Conservation (phyloP, 768 basidiomycete genomes). For the Astraeus odoratus region DNA sequence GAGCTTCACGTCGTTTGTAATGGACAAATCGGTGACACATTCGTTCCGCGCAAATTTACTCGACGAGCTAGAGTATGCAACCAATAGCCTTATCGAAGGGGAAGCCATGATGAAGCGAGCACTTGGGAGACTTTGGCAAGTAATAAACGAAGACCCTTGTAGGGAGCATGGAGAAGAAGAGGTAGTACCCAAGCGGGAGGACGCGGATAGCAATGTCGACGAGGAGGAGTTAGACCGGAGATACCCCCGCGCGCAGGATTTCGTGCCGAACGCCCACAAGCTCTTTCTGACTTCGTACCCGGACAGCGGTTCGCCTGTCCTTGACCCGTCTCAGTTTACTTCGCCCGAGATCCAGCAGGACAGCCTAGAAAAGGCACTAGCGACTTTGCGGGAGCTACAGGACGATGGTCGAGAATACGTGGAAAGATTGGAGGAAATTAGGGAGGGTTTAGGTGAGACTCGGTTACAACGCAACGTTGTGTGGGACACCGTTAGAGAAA, state of each 20-base stretch:
- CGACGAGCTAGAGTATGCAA: slow-evolving; percentile 75
- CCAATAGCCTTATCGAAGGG: slow-evolving; percentile 79
- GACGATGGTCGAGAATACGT: slow-evolving; percentile 86
- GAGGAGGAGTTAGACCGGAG: slow-evolving; percentile 33
- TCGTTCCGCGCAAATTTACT: slow-evolving; percentile 74
- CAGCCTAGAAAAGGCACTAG: slow-evolving; percentile 67
- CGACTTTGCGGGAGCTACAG: slow-evolving; percentile 69
- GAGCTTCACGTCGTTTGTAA: slow-evolving; percentile 76
- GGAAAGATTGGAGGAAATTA: slow-evolving; percentile 76
- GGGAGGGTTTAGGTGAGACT: slow-evolving; percentile 73
- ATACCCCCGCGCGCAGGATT: slow-evolving; percentile 58
- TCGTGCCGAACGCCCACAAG: slow-evolving; percentile 59
- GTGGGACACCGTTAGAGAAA: slow-evolving; percentile 72
- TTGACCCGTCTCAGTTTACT: slow-evolving; percentile 58
- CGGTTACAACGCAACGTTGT: slow-evolving; percentile 63
- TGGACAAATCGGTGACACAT: slow-evolving; percentile 79
- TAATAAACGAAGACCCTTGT: slow-evolving; percentile 65
- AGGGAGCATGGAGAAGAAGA: slow-evolving; percentile 27
- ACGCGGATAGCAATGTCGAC: slow-evolving; percentile 49
- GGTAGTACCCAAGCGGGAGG: slow-evolving; percentile 61
- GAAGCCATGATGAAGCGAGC: slow-evolving; percentile 69
- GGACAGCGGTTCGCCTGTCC: slow-evolving; percentile 38
- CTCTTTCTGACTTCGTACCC: slow-evolving; percentile 52
- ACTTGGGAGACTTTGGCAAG: slow-evolving; percentile 76
- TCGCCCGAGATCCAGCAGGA: slow-evolving; percentile 62